Base-by-base conservation (phyloP, 345 rosid genomes). In the Atalantia buxifolia region DNA sequence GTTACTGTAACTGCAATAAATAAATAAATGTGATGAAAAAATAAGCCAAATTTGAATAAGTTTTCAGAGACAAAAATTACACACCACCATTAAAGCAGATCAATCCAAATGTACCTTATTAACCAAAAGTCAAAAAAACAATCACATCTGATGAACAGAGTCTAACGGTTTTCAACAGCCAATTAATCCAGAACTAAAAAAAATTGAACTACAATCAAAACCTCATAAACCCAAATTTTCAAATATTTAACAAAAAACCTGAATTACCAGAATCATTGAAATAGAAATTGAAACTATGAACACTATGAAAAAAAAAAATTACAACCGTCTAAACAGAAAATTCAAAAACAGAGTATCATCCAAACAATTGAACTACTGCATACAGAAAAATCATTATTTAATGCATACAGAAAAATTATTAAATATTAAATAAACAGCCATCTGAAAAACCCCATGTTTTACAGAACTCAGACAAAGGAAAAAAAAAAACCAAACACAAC, bases 1-100 rank as follows among this genome's bases (percentile, higher is more conserved):
- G 92, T 80, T 19, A 83, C 84, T 40, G 97, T 89, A 59, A 92
- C 97, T 92, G 90, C 79, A 76, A 62, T 76, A 79, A 18, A 48
- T 21, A 36, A 69, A 67, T 76, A 33, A 50, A 77, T 57, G 40
- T 60, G 57, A 62, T 48, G 55, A 62, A 64, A 77, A 74, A 65
- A 36, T 45, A 77, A 66, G 30, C 53, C 61, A 68, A 71, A 27
- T 73, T 35, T 38, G 16, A 74, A 76, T 14, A 35, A 18, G 50
- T 33, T 27, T 68, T 36, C 7, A 30, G 7, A 56, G 59, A 56
- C 42, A 63, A 35, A 45, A n/a, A 48, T 50, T n/a, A 30, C 64
- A 66, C 16, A 50, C 5, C 14, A 40, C 21, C 30, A 35, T 68
- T 55, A 78, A 50, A 77, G 61, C 22, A 10, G 35, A 48, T 81